Percentiles rank a stretch among this genome's conserved stretches.
These are phyloP conservation scores for Bocquillonia castaneifolia DNA, from an alignment of 441 rosid species.

Conservation along the genomic window DNA sequence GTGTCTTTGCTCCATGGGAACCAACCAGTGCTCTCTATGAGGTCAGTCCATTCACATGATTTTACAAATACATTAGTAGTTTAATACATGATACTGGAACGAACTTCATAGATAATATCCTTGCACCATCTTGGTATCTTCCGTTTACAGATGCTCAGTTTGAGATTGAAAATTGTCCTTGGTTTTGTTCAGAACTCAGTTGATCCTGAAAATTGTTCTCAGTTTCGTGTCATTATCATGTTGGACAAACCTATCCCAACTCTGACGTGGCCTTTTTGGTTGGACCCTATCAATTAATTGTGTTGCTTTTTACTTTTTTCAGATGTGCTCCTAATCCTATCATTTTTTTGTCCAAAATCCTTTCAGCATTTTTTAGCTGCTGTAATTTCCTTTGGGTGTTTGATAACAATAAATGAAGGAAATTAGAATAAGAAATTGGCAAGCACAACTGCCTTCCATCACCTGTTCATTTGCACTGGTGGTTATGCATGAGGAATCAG, in stretches of 20 bases:
- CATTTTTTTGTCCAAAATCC: background rate
- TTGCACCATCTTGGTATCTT: too few species aligned
- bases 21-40: constrained; percentile 65
- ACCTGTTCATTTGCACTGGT: background rate
- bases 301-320: background rate
- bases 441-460: background rate
- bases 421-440: background rate
- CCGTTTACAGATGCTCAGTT: too few species aligned
- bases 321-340: background rate
- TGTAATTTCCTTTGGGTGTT: background rate
- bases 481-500: background rate
- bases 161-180: too few species aligned
- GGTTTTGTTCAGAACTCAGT: too few species aligned
- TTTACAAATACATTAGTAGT: background rate
- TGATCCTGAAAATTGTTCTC: too few species aligned
- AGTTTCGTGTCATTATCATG: background rate
- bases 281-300: background rate
- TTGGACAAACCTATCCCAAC: background rate
- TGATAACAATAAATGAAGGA: background rate
- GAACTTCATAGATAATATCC: too few species aligned
- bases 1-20: constrained; percentile 84
- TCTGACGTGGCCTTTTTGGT: background rate
- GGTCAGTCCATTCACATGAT: constrained; percentile 34
- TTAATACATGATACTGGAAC: too few species aligned
- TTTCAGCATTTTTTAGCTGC: too few species aligned